Evolutionary conservation across 225 moss, liverwort and hornwort species (phyloP), one percentile per base, ranked within the genome.

Genomic region (Pleurozium schreberi): DNA sequence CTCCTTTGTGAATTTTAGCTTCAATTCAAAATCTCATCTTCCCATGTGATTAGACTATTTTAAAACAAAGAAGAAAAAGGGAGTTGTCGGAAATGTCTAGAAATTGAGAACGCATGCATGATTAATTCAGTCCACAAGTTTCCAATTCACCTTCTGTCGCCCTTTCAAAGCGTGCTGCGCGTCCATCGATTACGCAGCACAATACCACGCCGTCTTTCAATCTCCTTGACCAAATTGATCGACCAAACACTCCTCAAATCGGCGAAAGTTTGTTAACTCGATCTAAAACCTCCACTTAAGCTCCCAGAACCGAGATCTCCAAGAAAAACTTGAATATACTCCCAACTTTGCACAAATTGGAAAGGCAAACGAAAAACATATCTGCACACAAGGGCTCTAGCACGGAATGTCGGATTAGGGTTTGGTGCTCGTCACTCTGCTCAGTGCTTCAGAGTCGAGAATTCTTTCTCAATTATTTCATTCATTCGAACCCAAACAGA

Each of bases 101-200:
- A 86, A 63, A 84, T 13, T 53, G 11, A 84, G 61, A 45, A 82
- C 47, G 42, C 43, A 34, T n/a, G 59, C 66, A 88, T 31, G 33
- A 62, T 88, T 57, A 76, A 88, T 89, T 57, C 57, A 63, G 85
- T 77, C 18, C 52, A 83, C 15, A 65, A 86, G 25, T 90, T 82
- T 68, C 62, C 88, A 53, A 50, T 68, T 89, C 85, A 94, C 94
- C 94, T 92, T 94, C 87, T 92, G 92, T 34, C 94, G 91, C 83
- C 94, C 94, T 92, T 92, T 94, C 87, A 94, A 87, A 58, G 92
- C 92, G 77, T 92, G 91, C 65, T 91, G 91, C 68, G 94, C 94
- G 31, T 94, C 94, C 94, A 93, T 94, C 71, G 85, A 81, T 55
- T 62, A 80, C n/a, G 80, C 43, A 76, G 67, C 53, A 68, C 18